Evolutionary conservation across 2,329 filamentous ascomycete species (phyloP), one percentile per base, ranked within the genome.

Genomic region (Chlorencoelia australis): DNA sequence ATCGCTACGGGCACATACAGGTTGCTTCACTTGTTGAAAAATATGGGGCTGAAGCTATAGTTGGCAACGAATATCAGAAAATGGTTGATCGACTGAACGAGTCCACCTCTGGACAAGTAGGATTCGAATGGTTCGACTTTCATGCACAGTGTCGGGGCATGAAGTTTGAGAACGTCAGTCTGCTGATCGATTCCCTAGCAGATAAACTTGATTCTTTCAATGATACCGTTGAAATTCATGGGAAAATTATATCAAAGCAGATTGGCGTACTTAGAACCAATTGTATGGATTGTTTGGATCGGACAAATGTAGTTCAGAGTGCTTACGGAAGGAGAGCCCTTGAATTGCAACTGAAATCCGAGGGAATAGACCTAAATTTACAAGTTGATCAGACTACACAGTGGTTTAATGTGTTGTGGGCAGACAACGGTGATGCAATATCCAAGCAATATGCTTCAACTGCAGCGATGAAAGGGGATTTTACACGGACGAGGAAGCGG

Each of bases 321-420:
- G 91, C 87, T 0, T 88, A 88, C 55, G 91, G 75, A 4, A 83
- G 86, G 52, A 76, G 81, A 53, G 82, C 85, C 46, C 68, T 98
- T 2, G 86, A 95, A 47, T 57, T 70, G 20, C 86, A 95, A 53
- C 67, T 98, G 2, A 79, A 74, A 39, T 68, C 73, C 14, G 77
- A 93, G 44, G 83, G 82, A 0, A 79, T 87, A 41, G 75, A 80
- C 38, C 80, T 93, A 60, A 75, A 79, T 47, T 67, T 81, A 0
- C 79, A 91, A 44, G 59, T 69, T 16, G 86, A 94, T 55, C 81
- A 85, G 39, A 75, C 79, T 37, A 93, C 84, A 4, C 72, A 78
- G 30, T 96, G 89, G 87, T 96, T 96, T 65, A 96, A 98, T 59
- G 87, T 76, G 0, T 67, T 96, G 0, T 98, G 91, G 89, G 91